These are phyloP conservation scores for Solanum infundibuliforme DNA, from an alignment of 257 asterid species.

Conservation along the genomic window DNA sequence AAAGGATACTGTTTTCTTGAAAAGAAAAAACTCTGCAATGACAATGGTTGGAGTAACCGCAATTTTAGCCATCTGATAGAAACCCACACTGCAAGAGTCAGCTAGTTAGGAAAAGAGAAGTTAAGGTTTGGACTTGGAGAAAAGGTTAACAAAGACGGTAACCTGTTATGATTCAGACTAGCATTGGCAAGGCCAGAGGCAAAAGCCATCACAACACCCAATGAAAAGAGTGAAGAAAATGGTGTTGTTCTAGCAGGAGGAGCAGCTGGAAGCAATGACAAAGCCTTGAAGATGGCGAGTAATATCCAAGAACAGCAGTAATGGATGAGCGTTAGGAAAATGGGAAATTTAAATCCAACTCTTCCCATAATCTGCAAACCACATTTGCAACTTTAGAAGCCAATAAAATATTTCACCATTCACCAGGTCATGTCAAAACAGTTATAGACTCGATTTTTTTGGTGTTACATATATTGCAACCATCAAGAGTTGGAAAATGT, in stretches of 20 bases:
- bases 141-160: not conserved
- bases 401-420: not conserved
- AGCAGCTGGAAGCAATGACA: slow-evolving; percentile 55
- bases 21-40: slow-evolving; percentile 58
- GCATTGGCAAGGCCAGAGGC: slow-evolving; percentile 86
- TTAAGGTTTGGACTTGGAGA: not conserved
- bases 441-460: not conserved
- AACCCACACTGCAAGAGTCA: slow-evolving; percentile 64
- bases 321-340: slow-evolving; percentile 74
- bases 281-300: slow-evolving; percentile 58
- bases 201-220: slow-evolving; percentile 88
- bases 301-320: slow-evolving; percentile 64
- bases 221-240: slow-evolving; percentile 52
- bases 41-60: slow-evolving; percentile 92
- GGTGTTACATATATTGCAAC: not conserved
- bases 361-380: slow-evolving; percentile 68
- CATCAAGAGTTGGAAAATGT: not conserved
- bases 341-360: slow-evolving; percentile 83
- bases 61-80: slow-evolving; percentile 92
- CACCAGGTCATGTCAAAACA: not conserved
- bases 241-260: slow-evolving; percentile 78
- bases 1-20: slow-evolving; percentile 38
- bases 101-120: slow-evolving; percentile 15
- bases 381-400: not conserved
- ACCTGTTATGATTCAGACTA: slow-evolving; percentile 81